A percentile compares a stretch with the other conserved stretches of the same genome.
Evolutionary conservation across 805 yeast species (phyloP).

Genomic region (Sungouiella thailandica): DNA sequence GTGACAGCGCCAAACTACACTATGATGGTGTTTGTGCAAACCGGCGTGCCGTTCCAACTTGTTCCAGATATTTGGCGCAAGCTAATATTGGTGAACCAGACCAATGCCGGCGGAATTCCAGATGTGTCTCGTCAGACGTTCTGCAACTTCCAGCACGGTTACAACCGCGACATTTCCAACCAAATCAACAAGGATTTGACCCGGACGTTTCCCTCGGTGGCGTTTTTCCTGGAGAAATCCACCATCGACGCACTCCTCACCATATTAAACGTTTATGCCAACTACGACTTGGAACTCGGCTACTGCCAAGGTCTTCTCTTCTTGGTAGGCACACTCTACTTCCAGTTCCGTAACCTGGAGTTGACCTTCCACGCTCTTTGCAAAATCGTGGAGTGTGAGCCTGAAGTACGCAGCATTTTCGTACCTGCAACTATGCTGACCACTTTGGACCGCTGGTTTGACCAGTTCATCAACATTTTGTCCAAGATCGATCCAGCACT

Average conservation of each 20-base stretch:
- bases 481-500: slow-evolving; percentile 36
- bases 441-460: slow-evolving; percentile 48
- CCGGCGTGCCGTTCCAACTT: slow-evolving; percentile 42
- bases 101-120: slow-evolving; percentile 26
- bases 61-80: slow-evolving; percentile 43
- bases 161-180: slow-evolving; percentile 31
- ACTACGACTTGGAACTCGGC: slow-evolving; percentile 61
- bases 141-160: slow-evolving; percentile 40
- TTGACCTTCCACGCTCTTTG: slow-evolving; percentile 50
- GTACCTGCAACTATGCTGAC: slow-evolving; percentile 47
- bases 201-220: slow-evolving; percentile 54
- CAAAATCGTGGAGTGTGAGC: slow-evolving; percentile 54
- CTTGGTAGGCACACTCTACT: slow-evolving; percentile 53
- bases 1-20: slow-evolving; percentile 45
- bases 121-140: slow-evolving; percentile 29
- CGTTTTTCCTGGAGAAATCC: slow-evolving; percentile 39
- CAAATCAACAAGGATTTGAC: slow-evolving; percentile 54
- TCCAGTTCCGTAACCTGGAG: slow-evolving; percentile 30
- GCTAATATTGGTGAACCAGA: slow-evolving; percentile 25
- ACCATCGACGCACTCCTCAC: slow-evolving; percentile 47
- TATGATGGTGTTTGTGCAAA: slow-evolving; percentile 37
- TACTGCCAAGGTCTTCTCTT: slow-evolving; percentile 67
- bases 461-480: slow-evolving; percentile 46
- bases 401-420: slow-evolving; percentile 46
- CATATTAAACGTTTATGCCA: slow-evolving; percentile 56